phyloP scores from a whole-genome alignment of 2,329 filamentous ascomycete species.

The Botrytis aclada region DNA sequence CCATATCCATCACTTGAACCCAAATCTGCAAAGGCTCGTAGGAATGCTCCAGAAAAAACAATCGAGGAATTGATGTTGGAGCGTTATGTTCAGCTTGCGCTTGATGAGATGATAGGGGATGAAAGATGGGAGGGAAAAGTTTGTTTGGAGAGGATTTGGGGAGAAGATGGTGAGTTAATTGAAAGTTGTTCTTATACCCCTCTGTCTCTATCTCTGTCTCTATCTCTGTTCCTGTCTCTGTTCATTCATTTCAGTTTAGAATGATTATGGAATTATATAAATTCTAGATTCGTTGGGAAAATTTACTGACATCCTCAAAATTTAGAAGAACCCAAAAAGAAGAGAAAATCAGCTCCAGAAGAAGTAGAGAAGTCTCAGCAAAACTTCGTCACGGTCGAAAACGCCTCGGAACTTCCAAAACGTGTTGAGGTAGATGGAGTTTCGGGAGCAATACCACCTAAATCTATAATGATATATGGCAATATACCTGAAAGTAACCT shows the following conservation, averaged over 20 bases:
- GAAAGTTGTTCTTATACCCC: background rate
- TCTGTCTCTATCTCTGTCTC: no score
- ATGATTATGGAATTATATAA: background rate
- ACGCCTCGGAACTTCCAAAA: background rate
- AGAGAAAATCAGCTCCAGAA: background rate
- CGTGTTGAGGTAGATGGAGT: background rate
- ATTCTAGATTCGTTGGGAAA: background rate
- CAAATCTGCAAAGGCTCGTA: constrained; percentile 42
- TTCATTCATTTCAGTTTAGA: background rate
- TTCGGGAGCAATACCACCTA: background rate
- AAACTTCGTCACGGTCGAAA: background rate
- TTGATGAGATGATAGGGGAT: constrained; percentile 27
- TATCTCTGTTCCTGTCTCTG: background rate
- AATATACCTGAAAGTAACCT: background rate
- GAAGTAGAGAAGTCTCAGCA: background rate
- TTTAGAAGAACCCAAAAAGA: background rate
- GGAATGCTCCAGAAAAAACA: constrained; percentile 19
- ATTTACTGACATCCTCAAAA: background rate
- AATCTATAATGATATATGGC: background rate
- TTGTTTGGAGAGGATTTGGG: constrained; percentile 23
- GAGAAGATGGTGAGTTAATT: background rate
- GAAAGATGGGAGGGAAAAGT: constrained; percentile 37
- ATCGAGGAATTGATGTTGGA: constrained; percentile 33
- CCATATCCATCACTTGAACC: constrained; percentile 54
- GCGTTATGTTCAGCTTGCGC: constrained; percentile 32